phyloP scores from a whole-genome alignment of 2,329 filamentous ascomycete species.

The Reticulascus tulasneorum region DNA sequence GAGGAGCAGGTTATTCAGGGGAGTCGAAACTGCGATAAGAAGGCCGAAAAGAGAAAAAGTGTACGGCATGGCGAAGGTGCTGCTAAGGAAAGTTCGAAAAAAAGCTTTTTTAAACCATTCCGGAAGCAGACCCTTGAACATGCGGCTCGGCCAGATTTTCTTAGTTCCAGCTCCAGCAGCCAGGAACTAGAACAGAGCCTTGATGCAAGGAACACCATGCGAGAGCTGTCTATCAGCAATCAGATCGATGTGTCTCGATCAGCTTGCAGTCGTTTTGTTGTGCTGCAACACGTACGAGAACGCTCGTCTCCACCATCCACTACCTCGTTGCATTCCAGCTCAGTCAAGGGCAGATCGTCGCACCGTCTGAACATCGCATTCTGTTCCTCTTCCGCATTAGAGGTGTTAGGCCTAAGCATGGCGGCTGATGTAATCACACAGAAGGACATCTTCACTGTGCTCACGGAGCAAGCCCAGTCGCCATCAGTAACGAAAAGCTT shows the following conservation, averaged over 20 bases:
- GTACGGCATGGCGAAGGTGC: conserved; percentile 10
- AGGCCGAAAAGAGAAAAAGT: conserved; percentile 10
- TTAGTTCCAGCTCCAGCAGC: conserved; percentile 9
- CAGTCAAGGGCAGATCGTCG: conserved; percentile 19
- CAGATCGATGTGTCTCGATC: conserved; percentile 11
- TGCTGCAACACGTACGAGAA: conserved; percentile 23
- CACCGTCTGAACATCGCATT: conserved; percentile 40
- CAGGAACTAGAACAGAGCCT: conserved; percentile 5
- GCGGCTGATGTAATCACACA: conserved; percentile 31
- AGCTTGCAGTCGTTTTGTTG: conserved; percentile 27
- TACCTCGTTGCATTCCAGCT: conserved; percentile 13
- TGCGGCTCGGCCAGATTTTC: too few relatives aligned
- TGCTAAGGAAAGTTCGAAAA: conserved; percentile 21
- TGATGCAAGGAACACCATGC: not conserved
- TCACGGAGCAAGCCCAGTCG: conserved; percentile 42
- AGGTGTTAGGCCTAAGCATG: conserved; percentile 37
- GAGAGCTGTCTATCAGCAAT: conserved; percentile 1
- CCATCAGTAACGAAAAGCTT: conserved; percentile 40
- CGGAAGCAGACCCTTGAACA: conserved; percentile 18
- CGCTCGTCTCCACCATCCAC: conserved; percentile 12
- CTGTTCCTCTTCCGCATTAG: conserved; percentile 42
- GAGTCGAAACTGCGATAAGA: conserved; percentile 9
- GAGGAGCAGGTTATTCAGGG: too few relatives aligned
- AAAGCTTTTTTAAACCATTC: conserved; percentile 31
- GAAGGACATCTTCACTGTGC: conserved; percentile 52